These are phyloP conservation scores for Dentipellis fragilis DNA, from an alignment of 768 basidiomycete genomes.

Conservation along the genomic window DNA sequence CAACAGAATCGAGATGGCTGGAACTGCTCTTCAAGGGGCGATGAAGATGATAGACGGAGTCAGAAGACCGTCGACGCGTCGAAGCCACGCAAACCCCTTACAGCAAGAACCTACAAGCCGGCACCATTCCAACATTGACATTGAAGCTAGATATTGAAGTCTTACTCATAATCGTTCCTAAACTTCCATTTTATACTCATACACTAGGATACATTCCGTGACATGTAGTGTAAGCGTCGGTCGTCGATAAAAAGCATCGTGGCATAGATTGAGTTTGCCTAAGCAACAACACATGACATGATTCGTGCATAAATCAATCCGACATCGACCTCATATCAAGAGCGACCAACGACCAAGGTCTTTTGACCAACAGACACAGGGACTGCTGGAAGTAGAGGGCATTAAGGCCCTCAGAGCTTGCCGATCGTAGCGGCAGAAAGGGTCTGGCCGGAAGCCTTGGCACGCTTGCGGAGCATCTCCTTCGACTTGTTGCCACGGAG, in stretches of 20 bases:
- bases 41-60: no score
- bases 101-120: no score
- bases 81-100: no score
- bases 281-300: neutral
- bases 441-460: constrained; percentile 78
- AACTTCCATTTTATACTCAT: neutral
- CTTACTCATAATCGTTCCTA: neutral
- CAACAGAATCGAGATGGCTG: no score
- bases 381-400: neutral
- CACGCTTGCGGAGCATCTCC: constrained; percentile 88
- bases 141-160: no score
- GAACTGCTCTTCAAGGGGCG: no score
- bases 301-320: neutral
- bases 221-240: neutral
- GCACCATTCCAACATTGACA: no score
- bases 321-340: neutral
- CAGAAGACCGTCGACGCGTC: no score
- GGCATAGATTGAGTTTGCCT: neutral
- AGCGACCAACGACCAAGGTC: neutral
- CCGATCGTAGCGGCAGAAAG: constrained; percentile 42
- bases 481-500: constrained; percentile 91
- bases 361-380: neutral
- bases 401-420: constrained; percentile 45
- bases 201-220: neutral
- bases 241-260: neutral